These are phyloP conservation scores for Nakazawaea peltata DNA, from an alignment of 805 yeast species.

Conservation along the genomic window DNA sequence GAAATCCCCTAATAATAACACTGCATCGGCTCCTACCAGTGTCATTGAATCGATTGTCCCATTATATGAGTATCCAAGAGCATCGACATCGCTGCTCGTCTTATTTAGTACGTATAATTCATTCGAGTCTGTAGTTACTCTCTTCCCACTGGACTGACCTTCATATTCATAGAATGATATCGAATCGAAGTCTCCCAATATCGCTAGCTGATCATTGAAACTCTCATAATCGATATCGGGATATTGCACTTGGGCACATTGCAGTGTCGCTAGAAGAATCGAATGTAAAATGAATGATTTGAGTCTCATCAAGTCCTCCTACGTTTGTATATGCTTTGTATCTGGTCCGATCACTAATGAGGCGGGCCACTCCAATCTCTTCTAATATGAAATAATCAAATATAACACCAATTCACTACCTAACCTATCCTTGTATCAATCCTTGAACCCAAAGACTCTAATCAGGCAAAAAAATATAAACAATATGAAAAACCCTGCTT, in stretches of 20 bases:
- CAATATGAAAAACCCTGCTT: too few relatives aligned
- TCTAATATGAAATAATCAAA: too few relatives aligned
- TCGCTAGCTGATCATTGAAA: constrained; percentile 6
- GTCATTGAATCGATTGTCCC: constrained; percentile 3
- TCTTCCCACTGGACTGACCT: constrained; percentile 4
- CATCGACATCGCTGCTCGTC: too few relatives aligned
- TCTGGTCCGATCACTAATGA: too few relatives aligned
- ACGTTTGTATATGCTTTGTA: too few relatives aligned
- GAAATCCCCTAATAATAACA: constrained; percentile 6
- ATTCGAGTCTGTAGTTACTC: background rate
- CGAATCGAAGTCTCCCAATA: constrained; percentile 8
- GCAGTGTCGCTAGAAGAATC: background rate
- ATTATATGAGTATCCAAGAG: constrained; percentile 2
- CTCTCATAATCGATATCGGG: constrained; percentile 6
- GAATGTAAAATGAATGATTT: too few relatives aligned
- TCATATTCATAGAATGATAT: constrained; percentile 7
- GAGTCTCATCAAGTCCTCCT: too few relatives aligned
- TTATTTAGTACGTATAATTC: constrained; percentile 4
- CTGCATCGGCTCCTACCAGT: background rate
- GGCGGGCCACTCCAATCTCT: too few relatives aligned
- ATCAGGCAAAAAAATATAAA: too few relatives aligned
- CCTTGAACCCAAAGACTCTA: too few relatives aligned
- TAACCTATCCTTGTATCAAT: too few relatives aligned
- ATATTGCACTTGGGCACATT: background rate
- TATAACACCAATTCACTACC: too few relatives aligned